A percentile compares a stretch with the other conserved stretches of the same genome.
phyloP scores from a whole-genome alignment of 371 early-diverging fungal species.

The Ordospora colligata region DNA sequence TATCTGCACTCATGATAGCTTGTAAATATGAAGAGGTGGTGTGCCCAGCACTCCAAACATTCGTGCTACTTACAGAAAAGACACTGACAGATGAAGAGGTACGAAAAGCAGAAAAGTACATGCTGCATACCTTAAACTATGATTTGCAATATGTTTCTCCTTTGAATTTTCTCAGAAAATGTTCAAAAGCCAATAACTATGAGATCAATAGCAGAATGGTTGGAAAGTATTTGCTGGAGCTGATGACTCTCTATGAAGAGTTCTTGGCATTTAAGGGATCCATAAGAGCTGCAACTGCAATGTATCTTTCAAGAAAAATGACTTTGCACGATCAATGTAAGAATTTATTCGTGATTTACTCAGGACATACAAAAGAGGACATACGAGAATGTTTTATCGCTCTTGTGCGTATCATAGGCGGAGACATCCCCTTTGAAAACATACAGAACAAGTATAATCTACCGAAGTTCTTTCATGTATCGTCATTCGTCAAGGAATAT shows the following conservation, averaged over 20 bases:
- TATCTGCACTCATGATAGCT: slow-evolving; percentile 79
- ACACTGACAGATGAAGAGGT: slow-evolving; percentile 55
- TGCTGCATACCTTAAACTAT: slow-evolving; percentile 59
- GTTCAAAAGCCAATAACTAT: slow-evolving; percentile 59
- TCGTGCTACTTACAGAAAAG: slow-evolving; percentile 49
- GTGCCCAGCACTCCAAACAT: slow-evolving; percentile 55
- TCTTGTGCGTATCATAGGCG: slow-evolving; percentile 13
- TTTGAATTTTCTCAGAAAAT: slow-evolving; percentile 56
- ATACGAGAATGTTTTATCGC: slow-evolving; percentile 38
- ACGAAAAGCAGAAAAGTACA: slow-evolving; percentile 58
- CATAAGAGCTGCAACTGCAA: slow-evolving; percentile 69
- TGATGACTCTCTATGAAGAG: slow-evolving; percentile 72
- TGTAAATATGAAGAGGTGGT: slow-evolving; percentile 88
- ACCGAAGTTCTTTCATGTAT: not conserved
- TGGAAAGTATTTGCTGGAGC: slow-evolving; percentile 89
- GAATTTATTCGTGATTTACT: slow-evolving; percentile 44
- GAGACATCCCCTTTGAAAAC: slow-evolving; percentile 29
- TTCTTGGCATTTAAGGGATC: slow-evolving; percentile 70
- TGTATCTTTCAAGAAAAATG: slow-evolving; percentile 78
- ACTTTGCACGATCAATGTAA: slow-evolving; percentile 64
- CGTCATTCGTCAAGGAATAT: slow-evolving; percentile 26
- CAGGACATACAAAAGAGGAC: slow-evolving; percentile 26
- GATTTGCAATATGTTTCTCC: slow-evolving; percentile 54
- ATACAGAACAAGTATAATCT: slow-evolving; percentile 41
- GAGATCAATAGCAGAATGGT: slow-evolving; percentile 75